Evolutionary conservation across 805 yeast species (phyloP).

Genomic region (Kodamaea laetipori): DNA sequence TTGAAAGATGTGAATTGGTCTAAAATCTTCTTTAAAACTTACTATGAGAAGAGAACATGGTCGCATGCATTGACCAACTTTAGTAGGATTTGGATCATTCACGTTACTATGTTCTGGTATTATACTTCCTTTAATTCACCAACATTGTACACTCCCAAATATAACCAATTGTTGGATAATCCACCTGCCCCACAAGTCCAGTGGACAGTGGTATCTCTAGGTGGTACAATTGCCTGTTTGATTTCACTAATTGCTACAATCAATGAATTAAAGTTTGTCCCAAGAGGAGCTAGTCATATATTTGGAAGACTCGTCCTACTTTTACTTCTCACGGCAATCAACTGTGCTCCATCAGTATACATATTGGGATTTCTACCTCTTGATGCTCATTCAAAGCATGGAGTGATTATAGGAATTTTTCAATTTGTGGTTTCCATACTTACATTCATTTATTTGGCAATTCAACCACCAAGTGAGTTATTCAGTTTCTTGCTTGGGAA

Average conservation of each 20-base stretch:
- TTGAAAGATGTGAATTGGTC: constrained; percentile 44
- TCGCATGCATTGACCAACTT: constrained; percentile 51
- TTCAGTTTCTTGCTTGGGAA: constrained; percentile 17
- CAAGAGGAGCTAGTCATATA: constrained; percentile 24
- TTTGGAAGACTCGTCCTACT: constrained; percentile 19
- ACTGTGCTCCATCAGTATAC: constrained; percentile 32
- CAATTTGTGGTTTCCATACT: constrained; percentile 33
- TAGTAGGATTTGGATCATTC: constrained; percentile 56
- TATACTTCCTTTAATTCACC: constrained; percentile 54
- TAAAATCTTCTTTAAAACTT: constrained; percentile 46
- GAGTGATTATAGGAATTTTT: constrained; percentile 23
- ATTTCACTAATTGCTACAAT: constrained; percentile 29
- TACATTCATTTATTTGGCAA: constrained; percentile 32
- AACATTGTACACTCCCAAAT: constrained; percentile 47
- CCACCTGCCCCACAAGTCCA: constrained; percentile 48
- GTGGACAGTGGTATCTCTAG: constrained; percentile 47
- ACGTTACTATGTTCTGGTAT: constrained; percentile 53
- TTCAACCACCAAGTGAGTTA: constrained; percentile 27
- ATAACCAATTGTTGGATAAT: constrained; percentile 41
- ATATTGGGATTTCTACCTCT: constrained; percentile 28
- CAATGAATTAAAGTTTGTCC: constrained; percentile 28
- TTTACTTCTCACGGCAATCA: constrained; percentile 20
- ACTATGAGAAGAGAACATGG: constrained; percentile 52
- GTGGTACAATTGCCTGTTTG: constrained; percentile 44
- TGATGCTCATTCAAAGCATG: constrained; percentile 27